Evolutionary conservation across 768 basidiomycete species (phyloP).

Genomic region (Rhizopogon rudus): DNA sequence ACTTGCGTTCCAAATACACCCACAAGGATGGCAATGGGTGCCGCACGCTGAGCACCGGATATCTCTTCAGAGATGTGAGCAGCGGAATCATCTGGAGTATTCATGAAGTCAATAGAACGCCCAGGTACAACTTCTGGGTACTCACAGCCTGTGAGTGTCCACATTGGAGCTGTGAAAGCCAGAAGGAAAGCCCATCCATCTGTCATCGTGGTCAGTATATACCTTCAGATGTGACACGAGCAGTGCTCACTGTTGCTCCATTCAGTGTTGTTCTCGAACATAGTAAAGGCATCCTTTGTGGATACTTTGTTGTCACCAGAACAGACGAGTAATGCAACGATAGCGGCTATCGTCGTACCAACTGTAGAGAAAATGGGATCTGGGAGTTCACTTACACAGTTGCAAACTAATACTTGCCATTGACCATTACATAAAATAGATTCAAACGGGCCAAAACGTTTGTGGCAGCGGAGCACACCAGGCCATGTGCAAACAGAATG

Average conservation of each 20-base stretch:
- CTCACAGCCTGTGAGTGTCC: constrained; percentile 75
- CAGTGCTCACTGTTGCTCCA: constrained; percentile 52
- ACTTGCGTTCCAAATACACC: constrained; percentile 55
- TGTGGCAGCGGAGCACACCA: constrained; percentile 70
- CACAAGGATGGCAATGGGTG: constrained; percentile 65
- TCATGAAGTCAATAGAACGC: neutral
- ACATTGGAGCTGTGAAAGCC: constrained; percentile 73
- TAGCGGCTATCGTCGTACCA: constrained; percentile 60
- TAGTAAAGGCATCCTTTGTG: constrained; percentile 60
- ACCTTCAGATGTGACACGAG: neutral
- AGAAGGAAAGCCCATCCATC: constrained; percentile 72
- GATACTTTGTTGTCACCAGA: constrained; percentile 58
- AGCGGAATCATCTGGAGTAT: constrained; percentile 60
- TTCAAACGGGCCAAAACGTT: constrained; percentile 62
- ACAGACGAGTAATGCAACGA: constrained; percentile 52
- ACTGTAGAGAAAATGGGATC: constrained; percentile 31
- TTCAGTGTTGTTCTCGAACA: constrained; percentile 68
- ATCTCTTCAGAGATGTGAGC: constrained; percentile 74
- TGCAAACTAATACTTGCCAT: constrained; percentile 35
- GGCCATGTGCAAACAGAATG: constrained; percentile 60
- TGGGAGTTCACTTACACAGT: neutral
- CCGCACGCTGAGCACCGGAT: constrained; percentile 55
- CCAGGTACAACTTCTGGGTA: neutral
- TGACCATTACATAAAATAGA: constrained; percentile 63
- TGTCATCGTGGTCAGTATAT: constrained; percentile 18